A percentile compares a stretch with the other conserved stretches of the same genome.
These are phyloP conservation scores for Sequoia sempervirens DNA, from an alignment of 75 land plant genomes.

Conservation along the genomic window DNA sequence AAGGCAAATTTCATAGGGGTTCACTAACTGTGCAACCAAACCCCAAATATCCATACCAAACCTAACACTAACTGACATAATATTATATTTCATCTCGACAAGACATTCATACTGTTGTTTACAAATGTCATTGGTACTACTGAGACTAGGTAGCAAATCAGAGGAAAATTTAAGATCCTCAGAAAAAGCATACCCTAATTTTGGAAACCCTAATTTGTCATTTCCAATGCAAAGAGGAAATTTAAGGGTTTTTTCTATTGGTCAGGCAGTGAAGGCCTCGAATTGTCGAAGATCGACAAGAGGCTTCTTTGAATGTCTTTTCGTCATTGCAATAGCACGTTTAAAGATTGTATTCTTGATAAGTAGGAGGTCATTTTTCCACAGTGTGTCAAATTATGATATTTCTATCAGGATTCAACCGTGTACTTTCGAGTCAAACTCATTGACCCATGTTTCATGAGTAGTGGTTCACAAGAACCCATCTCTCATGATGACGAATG, in stretches of 20 bases:
- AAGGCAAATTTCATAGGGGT: conserved; percentile 12
- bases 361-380: too few species aligned
- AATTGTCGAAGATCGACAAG: conserved; percentile 8
- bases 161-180: background rate
- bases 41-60: conserved; percentile 10
- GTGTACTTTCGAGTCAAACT: too few species aligned
- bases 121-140: background rate
- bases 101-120: background rate
- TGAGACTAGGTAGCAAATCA: background rate
- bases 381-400: too few species aligned
- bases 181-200: background rate
- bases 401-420: too few species aligned
- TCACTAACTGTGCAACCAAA: conserved; percentile 10
- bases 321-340: background rate
- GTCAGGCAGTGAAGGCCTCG: background rate
- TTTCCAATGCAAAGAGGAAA: background rate
- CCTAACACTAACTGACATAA: conserved; percentile 8
- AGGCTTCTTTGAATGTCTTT: background rate
- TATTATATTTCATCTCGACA: conserved; percentile 3
- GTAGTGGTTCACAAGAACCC: too few species aligned
- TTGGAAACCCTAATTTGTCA: background rate
- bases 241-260: background rate
- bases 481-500: too few species aligned
- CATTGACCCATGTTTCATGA: too few species aligned
- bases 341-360: too few species aligned